Conservation (phyloP, 306 rosid genomes). For the Senna tora region DNA sequence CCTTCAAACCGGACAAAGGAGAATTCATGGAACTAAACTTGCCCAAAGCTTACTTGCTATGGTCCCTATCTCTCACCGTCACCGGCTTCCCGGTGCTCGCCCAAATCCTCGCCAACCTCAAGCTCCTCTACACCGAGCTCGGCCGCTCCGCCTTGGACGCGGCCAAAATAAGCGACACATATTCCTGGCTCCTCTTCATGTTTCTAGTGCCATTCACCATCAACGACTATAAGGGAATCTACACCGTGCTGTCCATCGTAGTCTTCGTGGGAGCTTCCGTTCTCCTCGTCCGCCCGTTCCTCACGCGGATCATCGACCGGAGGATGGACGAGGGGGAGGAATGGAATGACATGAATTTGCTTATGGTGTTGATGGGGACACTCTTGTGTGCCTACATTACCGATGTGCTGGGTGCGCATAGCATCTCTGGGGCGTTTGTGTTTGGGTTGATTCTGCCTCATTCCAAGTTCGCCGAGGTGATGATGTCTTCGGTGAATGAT, state of each 20-base stretch:
- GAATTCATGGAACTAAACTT: neutral
- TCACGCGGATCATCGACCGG: conserved; percentile 6
- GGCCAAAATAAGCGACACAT: conserved; percentile 44
- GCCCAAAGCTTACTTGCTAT: conserved; percentile 14
- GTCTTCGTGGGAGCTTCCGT: conserved; percentile 14
- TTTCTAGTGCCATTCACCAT: conserved; percentile 39
- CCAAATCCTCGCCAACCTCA: conserved; percentile 46
- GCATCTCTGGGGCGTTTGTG: conserved; percentile 53
- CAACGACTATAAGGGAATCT: neutral
- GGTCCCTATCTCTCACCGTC: conserved; percentile 40
- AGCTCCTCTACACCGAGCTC: conserved; percentile 47
- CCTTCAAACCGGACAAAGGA: neutral
- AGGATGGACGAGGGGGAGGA: conserved; percentile 23
- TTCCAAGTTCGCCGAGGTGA: conserved; percentile 35
- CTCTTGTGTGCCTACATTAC: conserved; percentile 30
- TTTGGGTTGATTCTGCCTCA: conserved; percentile 55
- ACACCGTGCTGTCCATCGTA: conserved; percentile 1
- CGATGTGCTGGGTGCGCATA: conserved; percentile 46
- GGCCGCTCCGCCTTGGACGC: conserved; percentile 43
- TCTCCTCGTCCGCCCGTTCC: conserved; percentile 37
- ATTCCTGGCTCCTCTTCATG: conserved; percentile 46
- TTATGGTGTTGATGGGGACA: conserved; percentile 43
- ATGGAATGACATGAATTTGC: conserved; percentile 32
- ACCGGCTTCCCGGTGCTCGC: conserved; percentile 55
- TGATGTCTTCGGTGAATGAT: conserved; percentile 35